These are phyloP conservation scores for Colletotrichum agaves DNA, from an alignment of 2,329 filamentous ascomycete genomes.

Conservation along the genomic window DNA sequence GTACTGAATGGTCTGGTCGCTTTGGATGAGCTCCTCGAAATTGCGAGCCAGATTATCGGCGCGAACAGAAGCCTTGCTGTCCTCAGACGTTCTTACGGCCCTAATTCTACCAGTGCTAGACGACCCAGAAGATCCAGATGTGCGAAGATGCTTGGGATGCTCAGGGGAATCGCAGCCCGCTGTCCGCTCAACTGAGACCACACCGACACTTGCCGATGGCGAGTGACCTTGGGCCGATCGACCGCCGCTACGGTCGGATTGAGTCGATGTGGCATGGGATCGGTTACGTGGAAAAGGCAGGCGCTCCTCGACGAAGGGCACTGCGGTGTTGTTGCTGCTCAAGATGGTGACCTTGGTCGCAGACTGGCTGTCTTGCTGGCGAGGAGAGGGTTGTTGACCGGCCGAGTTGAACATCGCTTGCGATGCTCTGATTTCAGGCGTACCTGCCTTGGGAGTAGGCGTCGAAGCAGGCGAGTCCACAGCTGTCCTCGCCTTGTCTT, in stretches of 20 bases:
- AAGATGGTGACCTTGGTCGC: conserved; percentile 50
- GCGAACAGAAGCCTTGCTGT: conserved; percentile 57
- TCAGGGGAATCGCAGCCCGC: conserved; percentile 34
- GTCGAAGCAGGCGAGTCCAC: conserved; percentile 10
- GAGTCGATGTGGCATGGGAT: conserved; percentile 8
- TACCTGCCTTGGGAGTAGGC: conserved; percentile 22
- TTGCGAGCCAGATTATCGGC: conserved; percentile 72
- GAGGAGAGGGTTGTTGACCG: conserved; percentile 39
- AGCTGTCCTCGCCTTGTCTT: conserved; percentile 19
- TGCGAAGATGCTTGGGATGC: conserved; percentile 52
- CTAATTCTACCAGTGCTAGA: conserved; percentile 63
- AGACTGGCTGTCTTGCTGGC: conserved; percentile 39
- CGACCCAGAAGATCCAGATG: conserved; percentile 62
- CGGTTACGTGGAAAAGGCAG: conserved; percentile 47
- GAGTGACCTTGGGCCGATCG: conserved; percentile 27
- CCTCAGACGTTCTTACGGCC: conserved; percentile 67
- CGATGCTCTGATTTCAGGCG: conserved; percentile 25
- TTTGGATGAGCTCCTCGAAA: conserved; percentile 84
- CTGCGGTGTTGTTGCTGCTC: conserved; percentile 44
- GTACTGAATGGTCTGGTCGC: conserved; percentile 84
- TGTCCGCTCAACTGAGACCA: conserved; percentile 52
- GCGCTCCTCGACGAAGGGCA: conserved; percentile 47
- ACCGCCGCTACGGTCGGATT: conserved; percentile 40
- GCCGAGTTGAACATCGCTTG: conserved; percentile 40
- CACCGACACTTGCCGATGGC: conserved; percentile 47